Evolutionary conservation across 441 rosid genomes (phyloP), one percentile per base, ranked within the genome.

Genomic region (Macaranga tanarius): DNA sequence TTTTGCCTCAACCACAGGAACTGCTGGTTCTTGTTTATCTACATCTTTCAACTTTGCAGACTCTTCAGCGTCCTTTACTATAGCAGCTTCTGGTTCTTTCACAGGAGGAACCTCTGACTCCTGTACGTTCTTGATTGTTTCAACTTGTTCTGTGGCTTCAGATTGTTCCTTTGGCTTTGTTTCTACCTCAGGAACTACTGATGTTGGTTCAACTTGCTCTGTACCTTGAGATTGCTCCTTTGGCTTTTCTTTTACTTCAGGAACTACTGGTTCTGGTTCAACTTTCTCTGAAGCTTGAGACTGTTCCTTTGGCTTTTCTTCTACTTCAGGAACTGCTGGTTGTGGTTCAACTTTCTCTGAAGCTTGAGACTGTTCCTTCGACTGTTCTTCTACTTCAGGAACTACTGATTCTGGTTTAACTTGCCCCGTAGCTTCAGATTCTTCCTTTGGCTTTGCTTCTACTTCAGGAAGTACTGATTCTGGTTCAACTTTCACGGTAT

Each of bases 291-390:
- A 25, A 19, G 40, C 23, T 56, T 72, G 55, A 22, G 73, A 20
- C 31, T 61, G 47, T 23, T 44, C 56, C 15, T 67, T 51, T 22
- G 42, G 31, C 64, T 63, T 70, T 44, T 31, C 22, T 48, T 75
- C 38, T 19, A 45, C 61, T 28, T 76, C 71, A 48, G 54, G 51
- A 25, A 9, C 64, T 16, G 20, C 17, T 13, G 54, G 13, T 19
- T n/a, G n/a, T 13, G 13, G 50, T 74, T 81, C 80, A 56, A 60
- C 75, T 42, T 68, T 44, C 52, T 55, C 74, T 38, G 40, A 25
- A 19, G 40, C 23, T 56, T 72, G 55, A 22, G 73, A 20, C 31
- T 54, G 47, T 23, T 44, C 56, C 15, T 67, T 51, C 11, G 42
- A 22, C 64, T 63, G 63, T 31, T 17, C 22, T 48, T 75, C 38